phyloP scores from a whole-genome alignment of 1,284 basidiomycete genomes.

The Puccinia brachypodii region DNA sequence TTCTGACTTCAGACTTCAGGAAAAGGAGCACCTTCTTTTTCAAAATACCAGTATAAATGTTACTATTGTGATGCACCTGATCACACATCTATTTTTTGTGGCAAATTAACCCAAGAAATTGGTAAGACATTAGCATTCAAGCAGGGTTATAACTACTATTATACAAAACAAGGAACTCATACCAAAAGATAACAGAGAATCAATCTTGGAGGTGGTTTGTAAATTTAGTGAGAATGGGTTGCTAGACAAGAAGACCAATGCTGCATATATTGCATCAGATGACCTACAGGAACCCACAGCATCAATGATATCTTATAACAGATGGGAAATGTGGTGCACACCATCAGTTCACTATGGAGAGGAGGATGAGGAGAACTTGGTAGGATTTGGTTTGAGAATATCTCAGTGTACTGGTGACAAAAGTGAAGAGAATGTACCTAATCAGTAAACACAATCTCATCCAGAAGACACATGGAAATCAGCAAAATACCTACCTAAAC shows the following conservation, averaged over 20 bases:
- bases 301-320: background rate
- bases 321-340: constrained; percentile 1
- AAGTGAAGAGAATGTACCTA: background rate
- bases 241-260: background rate
- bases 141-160: background rate
- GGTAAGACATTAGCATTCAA: background rate
- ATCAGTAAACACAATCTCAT: background rate
- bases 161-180: background rate
- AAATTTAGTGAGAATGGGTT: background rate
- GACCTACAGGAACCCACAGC: background rate
- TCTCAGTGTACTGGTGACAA: background rate
- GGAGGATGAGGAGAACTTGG: background rate
- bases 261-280: too few relatives aligned
- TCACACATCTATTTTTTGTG: background rate
- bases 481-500: too few relatives aligned
- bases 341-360: background rate
- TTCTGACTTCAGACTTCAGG: background rate
- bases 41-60: background rate
- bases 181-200: background rate
- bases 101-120: background rate
- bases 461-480: background rate
- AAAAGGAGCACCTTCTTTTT: too few relatives aligned
- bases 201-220: background rate
- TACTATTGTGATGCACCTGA: background rate
- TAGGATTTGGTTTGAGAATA: background rate